Conservation (phyloP, 768 basidiomycete genomes). For the Boletellus emodensis region DNA sequence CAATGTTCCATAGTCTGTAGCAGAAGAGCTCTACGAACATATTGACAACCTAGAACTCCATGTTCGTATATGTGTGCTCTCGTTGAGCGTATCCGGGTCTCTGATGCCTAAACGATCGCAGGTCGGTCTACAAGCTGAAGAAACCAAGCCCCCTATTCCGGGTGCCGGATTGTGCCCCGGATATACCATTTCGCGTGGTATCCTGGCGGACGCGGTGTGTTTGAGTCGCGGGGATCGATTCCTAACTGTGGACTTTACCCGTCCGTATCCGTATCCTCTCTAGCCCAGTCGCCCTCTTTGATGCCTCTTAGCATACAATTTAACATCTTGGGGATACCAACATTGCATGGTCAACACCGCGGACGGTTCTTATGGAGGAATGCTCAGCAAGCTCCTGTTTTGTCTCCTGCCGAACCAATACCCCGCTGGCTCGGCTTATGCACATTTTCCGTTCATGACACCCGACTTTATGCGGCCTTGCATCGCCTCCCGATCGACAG, state of each 20-base stretch:
- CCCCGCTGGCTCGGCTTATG: constrained; percentile 60
- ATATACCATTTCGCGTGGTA: constrained; percentile 82
- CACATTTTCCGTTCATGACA: constrained; percentile 77
- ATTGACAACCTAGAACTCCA: constrained; percentile 81
- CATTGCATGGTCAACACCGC: constrained; percentile 60
- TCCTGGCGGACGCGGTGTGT: constrained; percentile 73
- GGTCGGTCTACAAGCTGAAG: constrained; percentile 70
- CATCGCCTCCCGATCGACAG: constrained; percentile 34
- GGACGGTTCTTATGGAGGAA: constrained; percentile 74
- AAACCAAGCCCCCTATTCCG: constrained; percentile 56
- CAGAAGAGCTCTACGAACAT: constrained; percentile 60
- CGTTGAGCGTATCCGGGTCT: not conserved
- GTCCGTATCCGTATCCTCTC: constrained; percentile 38
- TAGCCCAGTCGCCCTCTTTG: not conserved
- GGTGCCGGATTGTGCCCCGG: constrained; percentile 81
- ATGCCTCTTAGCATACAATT: constrained; percentile 53
- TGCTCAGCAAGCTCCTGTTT: constrained; percentile 71
- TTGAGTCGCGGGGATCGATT: constrained; percentile 78
- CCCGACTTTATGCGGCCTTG: constrained; percentile 45
- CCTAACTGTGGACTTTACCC: constrained; percentile 72
- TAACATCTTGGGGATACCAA: constrained; percentile 77
- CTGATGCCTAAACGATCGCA: constrained; percentile 17
- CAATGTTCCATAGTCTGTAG: constrained; percentile 44
- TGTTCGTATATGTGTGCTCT: constrained; percentile 36
- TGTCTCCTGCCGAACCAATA: constrained; percentile 68